These are phyloP conservation scores for Desmodesmus armatus DNA, from an alignment of 139 green algal genomes.

Conservation along the genomic window DNA sequence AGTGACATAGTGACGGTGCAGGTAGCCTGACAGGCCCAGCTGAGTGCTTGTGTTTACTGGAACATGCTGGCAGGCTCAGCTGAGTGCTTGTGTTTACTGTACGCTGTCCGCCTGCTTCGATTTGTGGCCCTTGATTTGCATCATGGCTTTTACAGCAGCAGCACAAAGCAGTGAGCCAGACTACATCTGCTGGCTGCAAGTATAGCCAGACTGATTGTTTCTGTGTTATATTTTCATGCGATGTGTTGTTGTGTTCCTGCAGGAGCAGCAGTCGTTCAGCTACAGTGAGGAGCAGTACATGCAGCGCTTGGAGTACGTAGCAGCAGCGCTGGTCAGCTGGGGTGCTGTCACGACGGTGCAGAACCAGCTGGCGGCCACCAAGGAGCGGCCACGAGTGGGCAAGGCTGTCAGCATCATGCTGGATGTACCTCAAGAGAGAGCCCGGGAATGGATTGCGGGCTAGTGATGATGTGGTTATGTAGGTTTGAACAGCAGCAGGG, in stretches of 20 bases:
- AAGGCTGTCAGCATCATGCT: conserved; percentile 46
- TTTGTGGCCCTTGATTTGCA: neutral
- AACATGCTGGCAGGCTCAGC: no score
- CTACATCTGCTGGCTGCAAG: neutral
- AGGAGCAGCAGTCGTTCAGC: conserved; percentile 42
- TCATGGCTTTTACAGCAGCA: no score
- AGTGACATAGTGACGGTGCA: no score
- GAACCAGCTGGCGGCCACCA: conserved; percentile 40
- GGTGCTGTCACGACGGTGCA: conserved; percentile 30
- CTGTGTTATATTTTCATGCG: neutral
- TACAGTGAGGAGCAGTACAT: conserved; percentile 44
- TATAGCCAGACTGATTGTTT: neutral
- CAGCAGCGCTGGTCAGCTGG: conserved; percentile 29
- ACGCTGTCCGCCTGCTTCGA: neutral
- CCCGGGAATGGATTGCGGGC: conserved; percentile 39
- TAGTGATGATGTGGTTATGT: no score
- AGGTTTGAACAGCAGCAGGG: no score
- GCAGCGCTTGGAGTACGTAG: conserved; percentile 47
- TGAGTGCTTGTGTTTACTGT: no score
- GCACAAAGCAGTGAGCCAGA: neutral
- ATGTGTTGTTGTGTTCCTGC: neutral
- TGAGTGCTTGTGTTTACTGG: no score
- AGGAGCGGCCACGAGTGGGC: conserved; percentile 43
- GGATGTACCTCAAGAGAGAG: conserved; percentile 34
- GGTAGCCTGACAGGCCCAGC: no score